These are phyloP conservation scores for Pseudocercospora cruenta DNA, from an alignment of 2,329 filamentous ascomycete genomes.

Conservation along the genomic window DNA sequence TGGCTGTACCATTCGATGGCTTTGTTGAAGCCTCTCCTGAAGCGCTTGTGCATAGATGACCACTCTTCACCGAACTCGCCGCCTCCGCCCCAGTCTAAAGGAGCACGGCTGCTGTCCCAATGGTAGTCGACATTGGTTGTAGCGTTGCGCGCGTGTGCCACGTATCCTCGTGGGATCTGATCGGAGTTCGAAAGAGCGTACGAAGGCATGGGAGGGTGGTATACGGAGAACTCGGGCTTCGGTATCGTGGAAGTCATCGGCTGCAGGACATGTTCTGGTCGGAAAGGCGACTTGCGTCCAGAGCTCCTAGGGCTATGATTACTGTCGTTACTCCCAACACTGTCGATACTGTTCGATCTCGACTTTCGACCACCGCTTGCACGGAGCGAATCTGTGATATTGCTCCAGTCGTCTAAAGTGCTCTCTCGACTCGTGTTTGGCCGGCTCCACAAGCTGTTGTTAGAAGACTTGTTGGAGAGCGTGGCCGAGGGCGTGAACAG, in stretches of 20 bases:
- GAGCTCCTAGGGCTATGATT: conserved; percentile 20
- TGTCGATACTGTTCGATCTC: conserved; percentile 53
- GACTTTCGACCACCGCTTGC: neutral
- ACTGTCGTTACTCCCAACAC: conserved; percentile 38
- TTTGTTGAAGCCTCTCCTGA: conserved; percentile 75
- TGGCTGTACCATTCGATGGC: conserved; percentile 81
- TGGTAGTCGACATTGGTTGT: conserved; percentile 88
- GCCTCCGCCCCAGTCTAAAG: conserved; percentile 82
- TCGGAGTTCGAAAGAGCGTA: conserved; percentile 82
- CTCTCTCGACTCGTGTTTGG: conserved; percentile 35
- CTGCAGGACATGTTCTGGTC: conserved; percentile 30
- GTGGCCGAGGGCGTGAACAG: conserved; percentile 41
- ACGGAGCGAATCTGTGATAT: conserved; percentile 31
- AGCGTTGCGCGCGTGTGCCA: conserved; percentile 84
- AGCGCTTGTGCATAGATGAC: conserved; percentile 91
- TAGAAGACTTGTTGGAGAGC: conserved; percentile 40
- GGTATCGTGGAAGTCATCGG: conserved; percentile 33
- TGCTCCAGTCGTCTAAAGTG: conserved; percentile 35
- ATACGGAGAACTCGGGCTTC: conserved; percentile 49
- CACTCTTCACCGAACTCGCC: conserved; percentile 91
- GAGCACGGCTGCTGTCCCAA: conserved; percentile 87
- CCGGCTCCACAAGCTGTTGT: conserved; percentile 53
- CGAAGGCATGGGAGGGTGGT: conserved; percentile 75
- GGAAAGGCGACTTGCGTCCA: conserved; percentile 35
- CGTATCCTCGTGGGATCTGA: conserved; percentile 83